Evolutionary conservation across 768 basidiomycete genomes (phyloP).

Genomic region (Ramaria rubella): DNA sequence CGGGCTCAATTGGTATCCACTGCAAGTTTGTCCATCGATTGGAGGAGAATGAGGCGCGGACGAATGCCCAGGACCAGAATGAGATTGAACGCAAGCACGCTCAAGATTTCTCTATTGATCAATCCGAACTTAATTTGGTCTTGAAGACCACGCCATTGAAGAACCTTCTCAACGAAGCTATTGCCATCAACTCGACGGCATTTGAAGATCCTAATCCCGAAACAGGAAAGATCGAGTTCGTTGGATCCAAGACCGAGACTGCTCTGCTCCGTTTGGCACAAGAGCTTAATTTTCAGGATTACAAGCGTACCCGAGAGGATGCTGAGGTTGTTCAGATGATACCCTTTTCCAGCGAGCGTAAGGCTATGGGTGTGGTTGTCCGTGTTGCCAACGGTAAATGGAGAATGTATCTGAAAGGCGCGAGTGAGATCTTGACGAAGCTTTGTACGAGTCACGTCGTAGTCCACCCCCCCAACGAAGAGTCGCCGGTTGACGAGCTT

Average conservation of each 20-base stretch:
- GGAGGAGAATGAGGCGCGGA: constrained; percentile 59
- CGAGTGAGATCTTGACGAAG: constrained; percentile 86
- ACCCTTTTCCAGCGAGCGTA: constrained; percentile 90
- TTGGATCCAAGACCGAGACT: constrained; percentile 95
- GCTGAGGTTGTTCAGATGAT: constrained; percentile 74
- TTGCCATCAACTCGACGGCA: constrained; percentile 90
- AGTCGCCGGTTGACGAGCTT: constrained; percentile 21
- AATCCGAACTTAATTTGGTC: constrained; percentile 55
- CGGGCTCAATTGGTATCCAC: constrained; percentile 89
- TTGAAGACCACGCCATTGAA: constrained; percentile 50
- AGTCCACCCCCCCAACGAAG: constrained; percentile 36
- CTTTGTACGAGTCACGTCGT: constrained; percentile 68
- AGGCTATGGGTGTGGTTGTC: constrained; percentile 91
- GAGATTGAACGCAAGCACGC: constrained; percentile 38
- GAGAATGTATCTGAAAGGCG: constrained; percentile 85
- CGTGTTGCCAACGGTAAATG: constrained; percentile 41
- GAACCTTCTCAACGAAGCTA: constrained; percentile 72
- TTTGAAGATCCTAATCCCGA: constrained; percentile 75
- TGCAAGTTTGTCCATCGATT: constrained; percentile 87
- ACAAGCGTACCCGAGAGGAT: constrained; percentile 55
- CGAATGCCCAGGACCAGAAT: constrained; percentile 59
- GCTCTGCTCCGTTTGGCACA: constrained; percentile 83
- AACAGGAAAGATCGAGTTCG: constrained; percentile 53
- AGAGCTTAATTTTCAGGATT: constrained; percentile 70
- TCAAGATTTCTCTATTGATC: constrained; percentile 84